Evolutionary conservation across 2,329 filamentous ascomycete species (phyloP), one percentile per base, ranked within the genome.

Genomic region (Xylariaceae sp.): DNA sequence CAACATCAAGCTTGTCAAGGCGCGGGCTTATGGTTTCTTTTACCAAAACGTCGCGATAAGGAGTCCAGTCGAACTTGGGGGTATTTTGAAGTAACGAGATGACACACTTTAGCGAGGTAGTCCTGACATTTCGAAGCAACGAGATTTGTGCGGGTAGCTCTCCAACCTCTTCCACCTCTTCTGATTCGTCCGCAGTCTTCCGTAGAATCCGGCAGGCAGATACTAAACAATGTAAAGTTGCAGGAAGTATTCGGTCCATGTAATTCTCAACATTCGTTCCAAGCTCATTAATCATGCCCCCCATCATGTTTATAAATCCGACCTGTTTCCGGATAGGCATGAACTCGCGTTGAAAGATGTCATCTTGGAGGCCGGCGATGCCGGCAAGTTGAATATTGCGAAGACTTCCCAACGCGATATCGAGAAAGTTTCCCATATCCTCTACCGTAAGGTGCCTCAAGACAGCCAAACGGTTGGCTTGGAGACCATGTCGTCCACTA

Each of bases 221-320:
- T 45, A 95, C 78, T 31, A 94, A 75, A 67, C 91, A 96, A 67
- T 91, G 92, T 1, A 97, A 73, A 0, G 95, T 79, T 0, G 90
- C 83, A 63, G 92, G 85, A 58, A 92, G 76, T 3, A 97, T 77
- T 9, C 79, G 80, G 12, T 80, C 74, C 47, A 86, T 80, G 63
- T 88, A 92, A 0, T 84, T 80, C 2, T 77, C 71, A 51, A 95
- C 83, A 51, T 85, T 86, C 4, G 80, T 83, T 51, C 91, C 90
- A 37, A 97, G 80, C 51, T 94, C 90, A 54, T 87, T 87, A 56
- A 97, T 84, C 68, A 97, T 83, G 8, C 92, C 85, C 56, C 91
- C 86, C 48, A 94, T 79, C 89, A 97, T 94, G 67, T 95, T 95
- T 50, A 96, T 74, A 67, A 96, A 84, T 75, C 95, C 94, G 55